Evolutionary conservation across 1,139 yeast species (phyloP).

Genomic region (Candida sanyaensis): DNA sequence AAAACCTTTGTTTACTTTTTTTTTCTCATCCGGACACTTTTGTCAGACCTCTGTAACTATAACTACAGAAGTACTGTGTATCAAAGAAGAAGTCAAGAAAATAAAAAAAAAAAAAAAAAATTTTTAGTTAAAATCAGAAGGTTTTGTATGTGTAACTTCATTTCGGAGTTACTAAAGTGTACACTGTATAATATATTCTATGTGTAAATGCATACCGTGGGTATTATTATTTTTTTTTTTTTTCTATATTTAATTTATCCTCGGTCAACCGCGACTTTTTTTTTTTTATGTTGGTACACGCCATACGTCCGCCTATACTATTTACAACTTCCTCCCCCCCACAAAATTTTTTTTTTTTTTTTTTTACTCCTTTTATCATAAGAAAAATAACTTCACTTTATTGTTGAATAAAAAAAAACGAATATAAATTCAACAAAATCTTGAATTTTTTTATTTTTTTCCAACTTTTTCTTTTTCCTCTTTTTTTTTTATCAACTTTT

Average conservation of each 20-base stretch:
- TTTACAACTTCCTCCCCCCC: background rate
- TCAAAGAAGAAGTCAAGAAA: background rate
- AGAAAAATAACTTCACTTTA: background rate
- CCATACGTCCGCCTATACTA: background rate
- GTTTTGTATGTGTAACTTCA: too few relatives aligned
- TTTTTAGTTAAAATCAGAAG: too few relatives aligned
- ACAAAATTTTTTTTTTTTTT: background rate
- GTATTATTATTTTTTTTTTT: background rate
- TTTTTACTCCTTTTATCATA: background rate
- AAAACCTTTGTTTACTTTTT: too few relatives aligned
- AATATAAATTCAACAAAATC: conserved; percentile 4
- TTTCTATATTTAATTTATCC: background rate
- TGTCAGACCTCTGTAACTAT: too few relatives aligned
- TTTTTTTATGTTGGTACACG: background rate
- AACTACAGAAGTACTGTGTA: too few relatives aligned
- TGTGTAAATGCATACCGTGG: background rate
- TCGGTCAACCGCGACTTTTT: background rate
- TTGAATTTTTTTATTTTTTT: conserved; percentile 1
- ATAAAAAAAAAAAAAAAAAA: background rate
- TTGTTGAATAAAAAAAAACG: background rate
- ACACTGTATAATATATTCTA: too few relatives aligned
- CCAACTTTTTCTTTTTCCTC: background rate
- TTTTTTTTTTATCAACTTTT: background rate
- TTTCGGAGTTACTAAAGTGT: background rate
- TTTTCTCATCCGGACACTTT: too few relatives aligned